Conservation (phyloP, 306 rosid species). For the Castanopsis chinensis region DNA sequence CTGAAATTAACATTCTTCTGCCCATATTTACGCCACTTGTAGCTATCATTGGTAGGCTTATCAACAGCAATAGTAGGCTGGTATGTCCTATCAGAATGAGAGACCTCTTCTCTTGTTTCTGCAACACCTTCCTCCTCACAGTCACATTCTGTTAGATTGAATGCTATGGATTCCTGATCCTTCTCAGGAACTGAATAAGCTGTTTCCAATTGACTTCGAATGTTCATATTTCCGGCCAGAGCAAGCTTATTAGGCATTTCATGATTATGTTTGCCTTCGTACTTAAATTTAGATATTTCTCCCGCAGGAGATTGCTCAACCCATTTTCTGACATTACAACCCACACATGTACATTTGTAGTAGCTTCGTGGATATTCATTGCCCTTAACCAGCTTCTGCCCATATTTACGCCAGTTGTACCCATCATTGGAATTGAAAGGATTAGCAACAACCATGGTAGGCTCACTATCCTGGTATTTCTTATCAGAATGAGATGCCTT, state of each 20-base stretch:
- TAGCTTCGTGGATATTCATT: constrained; percentile 95
- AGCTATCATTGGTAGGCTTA: constrained; percentile 74
- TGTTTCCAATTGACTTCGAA: constrained; percentile 38
- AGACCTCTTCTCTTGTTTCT: constrained; percentile 50
- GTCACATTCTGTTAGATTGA: constrained; percentile 50
- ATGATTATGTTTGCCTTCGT: constrained; percentile 92
- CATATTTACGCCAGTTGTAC: constrained; percentile 97
- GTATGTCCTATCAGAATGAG: constrained; percentile 58
- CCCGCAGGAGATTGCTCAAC: constrained; percentile 88
- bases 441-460: constrained; percentile 48
- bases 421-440: constrained; percentile 69
- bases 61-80: constrained; percentile 51
- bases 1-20: constrained; percentile 95
- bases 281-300: constrained; percentile 84
- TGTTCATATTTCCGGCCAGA: constrained; percentile 46
- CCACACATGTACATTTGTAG: constrained; percentile 83
- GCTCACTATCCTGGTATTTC: constrained; percentile 39
- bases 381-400: constrained; percentile 97
- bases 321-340: constrained; percentile 88
- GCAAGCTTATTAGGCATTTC: constrained; percentile 71
- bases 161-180: constrained; percentile 40
- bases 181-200: constrained; percentile 34
- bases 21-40: constrained; percentile 95
- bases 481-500: constrained; percentile 54
- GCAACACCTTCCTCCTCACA: constrained; percentile 60